These are phyloP conservation scores for Dionaea muscipula DNA, from an alignment of 179 eudicot species.

Conservation along the genomic window DNA sequence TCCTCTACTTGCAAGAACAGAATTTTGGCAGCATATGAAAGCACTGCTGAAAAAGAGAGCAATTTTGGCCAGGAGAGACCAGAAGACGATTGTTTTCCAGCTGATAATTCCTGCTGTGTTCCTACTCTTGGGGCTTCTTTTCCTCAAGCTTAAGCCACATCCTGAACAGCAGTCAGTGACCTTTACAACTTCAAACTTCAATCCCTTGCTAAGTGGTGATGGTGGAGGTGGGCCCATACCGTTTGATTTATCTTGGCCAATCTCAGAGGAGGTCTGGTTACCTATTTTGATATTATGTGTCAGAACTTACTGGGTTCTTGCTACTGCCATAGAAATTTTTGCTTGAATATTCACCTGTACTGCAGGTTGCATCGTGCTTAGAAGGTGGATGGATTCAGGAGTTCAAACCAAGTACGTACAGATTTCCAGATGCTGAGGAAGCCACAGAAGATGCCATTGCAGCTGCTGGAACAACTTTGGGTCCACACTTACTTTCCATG, in stretches of 20 bases:
- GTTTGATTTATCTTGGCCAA: slow-evolving; percentile 55
- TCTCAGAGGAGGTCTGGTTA: slow-evolving; percentile 50
- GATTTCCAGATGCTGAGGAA: slow-evolving; percentile 69
- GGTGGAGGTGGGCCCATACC: slow-evolving; percentile 98
- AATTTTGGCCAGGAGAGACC: slow-evolving; percentile 72
- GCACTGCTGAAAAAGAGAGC: slow-evolving; percentile 86
- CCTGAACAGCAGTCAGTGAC: slow-evolving; percentile 77
- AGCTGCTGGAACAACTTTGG: slow-evolving; percentile 84
- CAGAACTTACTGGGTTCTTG: background rate
- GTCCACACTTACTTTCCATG: slow-evolving; percentile 76
- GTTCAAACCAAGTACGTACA: slow-evolving; percentile 45
- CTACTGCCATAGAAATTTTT: background rate
- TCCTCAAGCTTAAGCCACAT: slow-evolving; percentile 75
- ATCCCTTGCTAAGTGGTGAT: slow-evolving; percentile 78
- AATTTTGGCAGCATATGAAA: slow-evolving; percentile 83
- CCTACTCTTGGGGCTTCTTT: slow-evolving; percentile 71
- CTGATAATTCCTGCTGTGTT: slow-evolving; percentile 76
- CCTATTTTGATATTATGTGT: slow-evolving; percentile 5
- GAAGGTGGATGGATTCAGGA: slow-evolving; percentile 92
- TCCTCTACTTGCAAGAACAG: slow-evolving; percentile 46
- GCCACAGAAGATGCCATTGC: slow-evolving; percentile 69
- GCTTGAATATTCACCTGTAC: background rate
- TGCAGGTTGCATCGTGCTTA: slow-evolving; percentile 60
- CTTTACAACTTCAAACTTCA: slow-evolving; percentile 76
- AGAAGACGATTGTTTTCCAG: slow-evolving; percentile 86